A percentile compares a stretch with the other conserved stretches of the same genome.
These are phyloP conservation scores for Claviceps citrina DNA, from an alignment of 2,329 filamentous ascomycete genomes.

Conservation along the genomic window DNA sequence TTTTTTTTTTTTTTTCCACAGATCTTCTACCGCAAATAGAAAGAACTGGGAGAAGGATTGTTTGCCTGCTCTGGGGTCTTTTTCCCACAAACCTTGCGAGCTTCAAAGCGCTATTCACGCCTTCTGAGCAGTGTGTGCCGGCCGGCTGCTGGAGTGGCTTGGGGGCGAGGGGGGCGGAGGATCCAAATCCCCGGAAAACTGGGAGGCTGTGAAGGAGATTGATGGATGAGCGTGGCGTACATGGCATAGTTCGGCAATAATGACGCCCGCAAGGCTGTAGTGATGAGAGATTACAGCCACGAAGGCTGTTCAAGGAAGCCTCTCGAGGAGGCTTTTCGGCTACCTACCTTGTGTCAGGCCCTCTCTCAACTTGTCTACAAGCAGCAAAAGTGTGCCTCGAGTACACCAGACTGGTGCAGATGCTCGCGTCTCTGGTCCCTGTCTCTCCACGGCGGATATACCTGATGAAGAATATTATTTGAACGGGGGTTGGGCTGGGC, in stretches of 20 bases:
- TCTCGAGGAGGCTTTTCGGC: background rate
- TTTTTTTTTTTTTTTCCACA: background rate
- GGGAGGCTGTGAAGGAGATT: background rate
- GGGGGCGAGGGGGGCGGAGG: background rate
- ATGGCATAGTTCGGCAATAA: background rate
- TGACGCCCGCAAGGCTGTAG: background rate
- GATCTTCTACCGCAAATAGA: conserved; percentile 9
- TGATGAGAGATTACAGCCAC: background rate
- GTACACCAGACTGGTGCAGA: background rate
- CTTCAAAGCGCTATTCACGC: background rate
- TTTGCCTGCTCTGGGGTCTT: background rate
- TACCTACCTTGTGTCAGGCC: background rate
- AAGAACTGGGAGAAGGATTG: background rate
- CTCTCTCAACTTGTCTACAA: background rate
- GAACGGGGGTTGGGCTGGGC: background rate
- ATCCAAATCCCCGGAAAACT: background rate
- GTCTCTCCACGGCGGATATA: background rate
- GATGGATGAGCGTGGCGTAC: background rate
- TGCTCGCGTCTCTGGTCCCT: background rate
- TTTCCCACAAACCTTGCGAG: background rate
- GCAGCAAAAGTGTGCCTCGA: background rate
- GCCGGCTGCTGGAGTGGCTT: background rate
- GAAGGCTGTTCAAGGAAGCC: background rate
- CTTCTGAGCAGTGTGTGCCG: background rate
- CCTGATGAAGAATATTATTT: background rate